Base-by-base conservation (phyloP, 2,329 filamentous ascomycete genomes). In the Neocucurbitaria cava region DNA sequence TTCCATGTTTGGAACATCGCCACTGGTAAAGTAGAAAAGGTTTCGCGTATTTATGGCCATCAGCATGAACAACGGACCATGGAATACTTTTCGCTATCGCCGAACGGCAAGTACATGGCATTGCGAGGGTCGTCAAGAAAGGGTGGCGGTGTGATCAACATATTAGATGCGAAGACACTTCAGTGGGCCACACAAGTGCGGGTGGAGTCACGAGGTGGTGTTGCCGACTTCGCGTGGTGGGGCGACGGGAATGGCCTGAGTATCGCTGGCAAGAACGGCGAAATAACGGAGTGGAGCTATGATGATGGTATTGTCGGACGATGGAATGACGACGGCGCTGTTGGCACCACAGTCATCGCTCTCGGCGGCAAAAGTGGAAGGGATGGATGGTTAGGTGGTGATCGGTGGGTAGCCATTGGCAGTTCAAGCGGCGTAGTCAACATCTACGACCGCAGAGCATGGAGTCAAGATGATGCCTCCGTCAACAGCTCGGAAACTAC, bases 191-290 rank as follows among this genome's bases (percentile, higher is more conserved):
- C 89, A 0, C 88, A 94, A 61, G 91, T 90, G 13, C 85, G 93
- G 35, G 82, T 97, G 41, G 91, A 97, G 68, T 89, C 90, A 61
- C 84, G 86, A 44, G 88, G 92, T 46, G 93, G 93, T 33, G 88
- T 98, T 43, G 89, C 91, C 1, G 94, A 97, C 74, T 96, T 97
- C 69, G 87, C 86, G 1, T 99, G 95, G 95, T 97, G 93, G 93
- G 84, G 86, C 48, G 87, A 91, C 57, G 90, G 93, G 30, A 85
- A 88, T 36, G 94, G 93, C 4, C 81, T 99, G 67, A 89, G 87
- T 0, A 89, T 96, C 38, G 86, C 90, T 1, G 92, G 91, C 56
- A 93, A 89, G 75, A 92, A 90, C 63, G 95, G 95, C 21, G 91
- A 96, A 70, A 85, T 98, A 6, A 92, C 91, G 48, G 95, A 99